Conservation (phyloP, 495 filamentous ascomycete genomes). For the Aspergillus saccharolyticus region DNA sequence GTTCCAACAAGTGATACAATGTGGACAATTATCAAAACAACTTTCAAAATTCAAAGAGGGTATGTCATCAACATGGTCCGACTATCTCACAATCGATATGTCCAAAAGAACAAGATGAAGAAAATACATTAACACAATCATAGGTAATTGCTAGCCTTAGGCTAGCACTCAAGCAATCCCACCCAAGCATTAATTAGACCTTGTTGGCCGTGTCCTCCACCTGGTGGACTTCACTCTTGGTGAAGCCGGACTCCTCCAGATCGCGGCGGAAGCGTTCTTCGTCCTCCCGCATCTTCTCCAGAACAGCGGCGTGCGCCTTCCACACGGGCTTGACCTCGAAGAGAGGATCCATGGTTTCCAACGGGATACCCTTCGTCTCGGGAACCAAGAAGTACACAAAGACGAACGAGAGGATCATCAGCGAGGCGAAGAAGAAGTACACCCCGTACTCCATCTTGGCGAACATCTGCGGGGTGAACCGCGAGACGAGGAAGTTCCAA, state of each 20-base stretch:
- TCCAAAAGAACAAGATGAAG: background rate
- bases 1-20: too few relatives aligned
- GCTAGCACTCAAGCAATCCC: background rate
- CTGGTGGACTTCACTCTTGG: slow-evolving; percentile 19
- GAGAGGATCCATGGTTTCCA: slow-evolving; percentile 51
- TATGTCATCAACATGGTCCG: too few relatives aligned
- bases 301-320: slow-evolving; percentile 48
- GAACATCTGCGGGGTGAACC: slow-evolving; percentile 76
- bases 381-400: slow-evolving; percentile 66
- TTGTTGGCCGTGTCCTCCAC: slow-evolving; percentile 11
- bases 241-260: slow-evolving; percentile 33
- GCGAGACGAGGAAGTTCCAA: slow-evolving; percentile 68
- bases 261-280: slow-evolving; percentile 52
- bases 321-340: slow-evolving; percentile 54
- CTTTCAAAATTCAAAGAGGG: too few relatives aligned
- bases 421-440: slow-evolving; percentile 72
- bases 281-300: slow-evolving; percentile 43
- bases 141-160: background rate
- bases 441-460: slow-evolving; percentile 63
- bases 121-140: background rate
- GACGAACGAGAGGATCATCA: slow-evolving; percentile 62
- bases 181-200: background rate
- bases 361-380: slow-evolving; percentile 57
- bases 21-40: too few relatives aligned
- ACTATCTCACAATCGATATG: too few relatives aligned